Conservation (phyloP, 345 rosid species). For the Aethionema arabicum region DNA sequence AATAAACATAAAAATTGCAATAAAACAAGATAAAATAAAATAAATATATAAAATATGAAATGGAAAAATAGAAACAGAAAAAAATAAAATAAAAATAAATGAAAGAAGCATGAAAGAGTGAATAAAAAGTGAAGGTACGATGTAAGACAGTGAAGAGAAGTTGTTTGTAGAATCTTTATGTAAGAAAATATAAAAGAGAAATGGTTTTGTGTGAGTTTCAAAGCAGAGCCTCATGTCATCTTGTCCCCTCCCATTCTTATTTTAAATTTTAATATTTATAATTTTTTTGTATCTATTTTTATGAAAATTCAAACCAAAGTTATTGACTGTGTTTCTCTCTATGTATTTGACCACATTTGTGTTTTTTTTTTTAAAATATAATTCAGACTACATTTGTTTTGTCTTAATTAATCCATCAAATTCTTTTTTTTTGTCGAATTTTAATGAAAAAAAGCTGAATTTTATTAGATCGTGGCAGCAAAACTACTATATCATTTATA, state of each 20-base stretch:
- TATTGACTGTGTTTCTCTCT: slow-evolving; percentile 1
- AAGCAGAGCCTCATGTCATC: slow-evolving; percentile 31
- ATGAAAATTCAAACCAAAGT: not conserved
- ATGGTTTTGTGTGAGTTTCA: slow-evolving; percentile 14
- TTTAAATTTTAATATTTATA: slow-evolving; percentile 1
- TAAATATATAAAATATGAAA: not conserved
- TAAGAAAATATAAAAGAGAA: slow-evolving; percentile 24
- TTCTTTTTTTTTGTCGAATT: too few species aligned
- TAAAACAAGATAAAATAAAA: not conserved
- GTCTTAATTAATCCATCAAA: not conserved
- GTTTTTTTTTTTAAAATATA: too few species aligned
- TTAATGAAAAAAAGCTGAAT: too few species aligned
- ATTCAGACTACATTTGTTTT: slow-evolving; percentile 12
- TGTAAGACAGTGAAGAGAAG: slow-evolving; percentile 29
- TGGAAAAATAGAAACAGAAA: not conserved
- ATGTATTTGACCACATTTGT: slow-evolving; percentile 20
- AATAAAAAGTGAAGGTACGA: slow-evolving; percentile 34
- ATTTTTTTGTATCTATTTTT: not conserved
- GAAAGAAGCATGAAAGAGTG: slow-evolving; percentile 20
- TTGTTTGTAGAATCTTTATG: slow-evolving; percentile 34
- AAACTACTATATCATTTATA: too few species aligned
- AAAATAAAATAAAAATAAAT: not conserved
- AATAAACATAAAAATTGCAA: slow-evolving; percentile 17
- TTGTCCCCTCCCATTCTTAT: slow-evolving; percentile 27
- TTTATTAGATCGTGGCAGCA: too few species aligned